A percentile compares a stretch with the other conserved stretches of the same genome.
Evolutionary conservation across 257 asterid genomes (phyloP).

Genomic region (Parsonsia alboflavescens): DNA sequence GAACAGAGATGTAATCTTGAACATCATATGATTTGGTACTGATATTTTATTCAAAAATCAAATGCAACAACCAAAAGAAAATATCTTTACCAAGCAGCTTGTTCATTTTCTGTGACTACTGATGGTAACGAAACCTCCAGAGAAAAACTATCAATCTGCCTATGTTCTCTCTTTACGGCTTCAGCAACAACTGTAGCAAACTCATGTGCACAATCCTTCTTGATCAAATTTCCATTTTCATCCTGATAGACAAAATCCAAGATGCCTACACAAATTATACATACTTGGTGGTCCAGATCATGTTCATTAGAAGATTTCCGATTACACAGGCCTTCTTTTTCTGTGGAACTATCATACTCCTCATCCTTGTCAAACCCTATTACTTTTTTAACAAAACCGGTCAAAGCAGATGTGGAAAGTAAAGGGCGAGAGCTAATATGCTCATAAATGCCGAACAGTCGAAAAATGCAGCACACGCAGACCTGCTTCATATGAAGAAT

Average conservation of each 20-base stretch:
- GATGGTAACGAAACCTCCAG: slow-evolving; percentile 78
- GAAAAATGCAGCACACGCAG: slow-evolving; percentile 54
- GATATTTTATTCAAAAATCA: neutral
- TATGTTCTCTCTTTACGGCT: slow-evolving; percentile 46
- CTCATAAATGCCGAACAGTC: slow-evolving; percentile 48
- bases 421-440: slow-evolving; percentile 42
- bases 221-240: slow-evolving; percentile 34
- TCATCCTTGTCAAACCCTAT: slow-evolving; percentile 32
- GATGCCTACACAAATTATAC: slow-evolving; percentile 68
- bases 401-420: slow-evolving; percentile 27
- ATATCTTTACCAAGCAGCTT: slow-evolving; percentile 56
- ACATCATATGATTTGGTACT: neutral
- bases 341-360: slow-evolving; percentile 19
- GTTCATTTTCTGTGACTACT: slow-evolving; percentile 54
- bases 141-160: slow-evolving; percentile 50
- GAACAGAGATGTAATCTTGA: neutral
- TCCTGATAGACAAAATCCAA: slow-evolving; percentile 57
- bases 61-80: slow-evolving; percentile 15
- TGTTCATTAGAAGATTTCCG: slow-evolving; percentile 20
- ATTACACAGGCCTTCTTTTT: slow-evolving; percentile 20
- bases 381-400: slow-evolving; percentile 37
- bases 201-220: slow-evolving; percentile 44
- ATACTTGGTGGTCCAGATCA: slow-evolving; percentile 34
- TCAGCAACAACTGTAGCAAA: slow-evolving; percentile 51
- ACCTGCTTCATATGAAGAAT: slow-evolving; percentile 38